A percentile compares a stretch with the other conserved stretches of the same genome.
phyloP scores from a whole-genome alignment of 768 basidiomycete species.

The Russula compacta region DNA sequence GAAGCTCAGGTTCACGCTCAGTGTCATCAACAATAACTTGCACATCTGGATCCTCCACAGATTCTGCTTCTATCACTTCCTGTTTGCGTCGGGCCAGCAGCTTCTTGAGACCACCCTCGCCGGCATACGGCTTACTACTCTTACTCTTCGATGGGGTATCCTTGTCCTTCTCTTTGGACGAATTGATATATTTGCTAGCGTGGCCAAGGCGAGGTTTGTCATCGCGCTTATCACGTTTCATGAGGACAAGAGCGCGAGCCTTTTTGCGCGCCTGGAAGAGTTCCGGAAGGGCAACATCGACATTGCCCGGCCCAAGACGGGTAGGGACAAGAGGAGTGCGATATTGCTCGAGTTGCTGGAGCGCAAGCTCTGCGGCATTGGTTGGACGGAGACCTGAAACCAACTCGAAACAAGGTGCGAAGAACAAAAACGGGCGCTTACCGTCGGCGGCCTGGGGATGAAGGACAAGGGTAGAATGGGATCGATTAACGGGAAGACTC shows the following conservation, averaged over 20 bases:
- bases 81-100: conserved; percentile 52
- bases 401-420: conserved; percentile 16
- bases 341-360: conserved; percentile 69
- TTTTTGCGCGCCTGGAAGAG: conserved; percentile 49
- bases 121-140: conserved; percentile 61
- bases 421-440: conserved; percentile 10
- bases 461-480: conserved; percentile 8
- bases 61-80: conserved; percentile 43
- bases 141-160: conserved; percentile 30
- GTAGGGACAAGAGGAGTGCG: conserved; percentile 71
- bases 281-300: conserved; percentile 34
- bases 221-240: conserved; percentile 48
- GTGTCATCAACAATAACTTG: conserved; percentile 29
- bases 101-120: conserved; percentile 72
- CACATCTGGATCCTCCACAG: conserved; percentile 27
- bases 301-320: conserved; percentile 30
- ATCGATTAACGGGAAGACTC: conserved; percentile 8
- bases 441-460: conserved; percentile 6
- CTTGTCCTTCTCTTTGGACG: conserved; percentile 22
- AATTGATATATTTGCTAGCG: conserved; percentile 20
- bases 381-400: conserved; percentile 26
- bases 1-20: conserved; percentile 20
- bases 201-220: conserved; percentile 40
- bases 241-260: conserved; percentile 38
- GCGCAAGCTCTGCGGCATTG: conserved; percentile 53